Evolutionary conservation across 2,329 filamentous ascomycete genomes (phyloP).

Genomic region (Pyrenochaeta sp.): DNA sequence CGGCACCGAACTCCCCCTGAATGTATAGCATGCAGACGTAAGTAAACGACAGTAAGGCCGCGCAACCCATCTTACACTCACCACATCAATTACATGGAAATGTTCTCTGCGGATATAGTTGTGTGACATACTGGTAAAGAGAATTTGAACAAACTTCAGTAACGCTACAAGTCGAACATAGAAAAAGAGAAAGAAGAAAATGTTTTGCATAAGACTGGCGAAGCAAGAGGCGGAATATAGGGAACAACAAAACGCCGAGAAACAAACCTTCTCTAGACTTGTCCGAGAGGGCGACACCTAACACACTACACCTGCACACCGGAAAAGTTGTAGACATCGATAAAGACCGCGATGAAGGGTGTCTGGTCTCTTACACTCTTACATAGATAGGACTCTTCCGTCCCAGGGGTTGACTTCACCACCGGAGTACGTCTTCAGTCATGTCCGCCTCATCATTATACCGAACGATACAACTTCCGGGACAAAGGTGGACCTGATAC

Average conservation of each 20-base stretch:
- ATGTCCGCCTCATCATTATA: not conserved
- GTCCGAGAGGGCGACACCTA: too few relatives aligned
- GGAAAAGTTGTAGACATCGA: not conserved
- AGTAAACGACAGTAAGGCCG: too few relatives aligned
- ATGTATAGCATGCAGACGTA: too few relatives aligned
- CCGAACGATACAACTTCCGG: not conserved
- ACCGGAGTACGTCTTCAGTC: not conserved
- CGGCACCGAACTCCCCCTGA: not conserved
- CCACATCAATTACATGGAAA: not conserved
- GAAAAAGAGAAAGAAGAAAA: not conserved
- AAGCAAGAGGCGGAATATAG: not conserved
- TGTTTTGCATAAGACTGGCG: not conserved
- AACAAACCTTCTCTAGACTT: not conserved
- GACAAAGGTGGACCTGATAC: not conserved
- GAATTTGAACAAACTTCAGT: not conserved
- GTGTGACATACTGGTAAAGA: not conserved
- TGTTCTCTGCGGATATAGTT: not conserved
- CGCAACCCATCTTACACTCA: not conserved
- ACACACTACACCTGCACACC: too few relatives aligned
- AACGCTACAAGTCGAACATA: not conserved
- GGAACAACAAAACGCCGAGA: not conserved
- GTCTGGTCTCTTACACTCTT: not conserved
- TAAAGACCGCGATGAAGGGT: too few relatives aligned
- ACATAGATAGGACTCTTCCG: not conserved
- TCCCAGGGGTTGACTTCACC: too few relatives aligned